phyloP scores from a whole-genome alignment of 2,329 filamentous ascomycete genomes.

The Xylaria polymorpha region DNA sequence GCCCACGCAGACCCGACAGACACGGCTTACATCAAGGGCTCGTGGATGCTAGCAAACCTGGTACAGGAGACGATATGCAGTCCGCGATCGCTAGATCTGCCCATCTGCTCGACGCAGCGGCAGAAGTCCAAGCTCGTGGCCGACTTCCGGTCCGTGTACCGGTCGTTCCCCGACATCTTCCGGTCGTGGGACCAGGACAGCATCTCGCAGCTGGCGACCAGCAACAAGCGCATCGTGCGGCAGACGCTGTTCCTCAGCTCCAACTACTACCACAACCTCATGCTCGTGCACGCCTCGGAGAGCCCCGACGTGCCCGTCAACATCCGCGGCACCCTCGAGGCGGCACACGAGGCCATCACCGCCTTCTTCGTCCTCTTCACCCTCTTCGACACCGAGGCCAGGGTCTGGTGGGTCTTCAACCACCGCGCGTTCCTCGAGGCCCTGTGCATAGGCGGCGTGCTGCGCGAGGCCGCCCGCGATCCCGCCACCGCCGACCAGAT shows the following conservation, averaged over 20 bases:
- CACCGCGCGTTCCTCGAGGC: slow-evolving; percentile 84
- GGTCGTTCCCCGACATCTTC: slow-evolving; percentile 77
- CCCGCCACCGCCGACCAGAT: slow-evolving; percentile 59
- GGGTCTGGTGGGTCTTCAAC: slow-evolving; percentile 88
- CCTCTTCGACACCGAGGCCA: slow-evolving; percentile 76
- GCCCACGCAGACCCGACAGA: slow-evolving; percentile 72
- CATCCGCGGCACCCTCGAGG: slow-evolving; percentile 76
- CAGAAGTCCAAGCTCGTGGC: slow-evolving; percentile 77
- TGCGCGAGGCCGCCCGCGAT: slow-evolving; percentile 63
- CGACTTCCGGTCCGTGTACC: slow-evolving; percentile 77
- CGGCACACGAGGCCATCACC: slow-evolving; percentile 78
- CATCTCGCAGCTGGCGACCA: slow-evolving; percentile 66
- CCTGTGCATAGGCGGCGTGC: slow-evolving; percentile 71
- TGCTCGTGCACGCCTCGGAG: slow-evolving; percentile 80
- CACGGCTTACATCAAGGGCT: slow-evolving; percentile 77
- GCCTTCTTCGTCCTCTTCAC: slow-evolving; percentile 79
- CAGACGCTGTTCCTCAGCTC: slow-evolving; percentile 84
- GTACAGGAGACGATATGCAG: slow-evolving; percentile 82
- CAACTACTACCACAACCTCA: slow-evolving; percentile 85
- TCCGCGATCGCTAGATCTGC: slow-evolving; percentile 77
- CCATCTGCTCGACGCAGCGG: slow-evolving; percentile 74
- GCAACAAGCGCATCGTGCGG: slow-evolving; percentile 73
- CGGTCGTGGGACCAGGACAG: slow-evolving; percentile 73
- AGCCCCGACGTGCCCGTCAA: slow-evolving; percentile 73
- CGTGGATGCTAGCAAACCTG: slow-evolving; percentile 82